These are phyloP conservation scores for Micractinium sp. DNA, from an alignment of 139 green algal species.

Conservation along the genomic window DNA sequence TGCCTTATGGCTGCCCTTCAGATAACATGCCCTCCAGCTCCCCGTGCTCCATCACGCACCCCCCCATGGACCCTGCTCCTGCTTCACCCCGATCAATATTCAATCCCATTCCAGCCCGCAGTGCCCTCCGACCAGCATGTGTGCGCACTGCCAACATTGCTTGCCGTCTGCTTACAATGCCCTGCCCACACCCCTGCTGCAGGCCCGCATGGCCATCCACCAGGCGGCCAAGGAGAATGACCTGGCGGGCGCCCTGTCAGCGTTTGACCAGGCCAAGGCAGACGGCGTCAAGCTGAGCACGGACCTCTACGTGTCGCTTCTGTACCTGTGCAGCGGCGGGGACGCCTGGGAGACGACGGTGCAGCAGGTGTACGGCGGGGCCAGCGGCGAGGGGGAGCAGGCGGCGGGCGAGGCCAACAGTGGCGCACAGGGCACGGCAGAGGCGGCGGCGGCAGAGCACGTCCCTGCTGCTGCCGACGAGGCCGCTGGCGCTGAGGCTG, in stretches of 20 bases:
- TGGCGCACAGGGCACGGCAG: not conserved
- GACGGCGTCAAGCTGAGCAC: conserved; percentile 26
- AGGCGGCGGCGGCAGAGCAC: not conserved
- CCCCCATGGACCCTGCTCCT: not conserved
- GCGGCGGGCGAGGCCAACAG: not conserved
- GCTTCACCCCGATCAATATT: too few relatives aligned
- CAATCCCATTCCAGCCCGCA: too few relatives aligned
- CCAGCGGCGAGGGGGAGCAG: not conserved
- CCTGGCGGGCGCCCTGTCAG: conserved; percentile 40
- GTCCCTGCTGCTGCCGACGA: not conserved
- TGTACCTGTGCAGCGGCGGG: conserved; percentile 61
- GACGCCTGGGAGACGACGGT: conserved; percentile 51
- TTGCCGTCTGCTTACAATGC: not conserved
- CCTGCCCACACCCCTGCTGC: not conserved
- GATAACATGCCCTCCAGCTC: not conserved
- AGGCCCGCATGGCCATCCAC: conserved; percentile 38
- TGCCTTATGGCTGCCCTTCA: not conserved
- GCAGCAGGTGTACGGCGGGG: not conserved
- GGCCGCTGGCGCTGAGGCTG: not conserved
- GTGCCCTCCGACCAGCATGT: not conserved
- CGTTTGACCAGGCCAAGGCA: conserved; percentile 45
- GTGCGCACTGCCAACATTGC: not conserved
- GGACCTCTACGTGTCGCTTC: conserved; percentile 43
- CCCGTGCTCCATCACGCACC: not conserved
- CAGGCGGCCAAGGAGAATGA: conserved; percentile 36